Base-by-base conservation (phyloP, 2,329 filamentous ascomycete species). In the Teratosphaeria viscida region DNA sequence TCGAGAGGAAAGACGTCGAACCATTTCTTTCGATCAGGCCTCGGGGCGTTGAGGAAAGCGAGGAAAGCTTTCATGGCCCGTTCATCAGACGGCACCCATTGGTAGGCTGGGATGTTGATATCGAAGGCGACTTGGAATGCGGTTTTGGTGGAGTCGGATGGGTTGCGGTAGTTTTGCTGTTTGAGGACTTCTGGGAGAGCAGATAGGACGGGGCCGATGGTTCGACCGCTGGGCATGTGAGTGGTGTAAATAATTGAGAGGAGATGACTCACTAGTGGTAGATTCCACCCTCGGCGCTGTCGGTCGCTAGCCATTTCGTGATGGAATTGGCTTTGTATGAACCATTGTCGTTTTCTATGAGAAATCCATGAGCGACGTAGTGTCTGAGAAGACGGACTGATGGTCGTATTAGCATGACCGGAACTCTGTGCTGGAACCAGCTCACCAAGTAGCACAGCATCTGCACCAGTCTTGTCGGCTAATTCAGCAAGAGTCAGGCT, bases 261-360 rank as follows among this genome's bases (percentile, higher is more conserved):
- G 32, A 39, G 49, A 16, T 47, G 32, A 6, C 53, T 27, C 35
- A 59, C 54, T 57, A 61, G 52, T 61, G 60, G 12, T 60, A 55
- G 8, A 59, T 54, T 16, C 59, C 61, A 5, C 57, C 58, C 37
- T 63, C 61, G 16, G 54, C 59, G 12, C 56, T 59, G 29, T 58
- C 34, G 3, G 59, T 63, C 5, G 61, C 54, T 12, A 63, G 59
- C 59, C 59, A 61, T 53, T 52, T 27, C n/a, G 59, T 61, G 16
- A 53, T 59, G 35, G 23, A 27, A 8, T 53, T 63, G 39, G 59
- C 61, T 10, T 35, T 47, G 53, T 61, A 63, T 16, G 54, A 57
- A 26, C 16, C 16, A 29, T 61, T 54, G n/a, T 32, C n/a, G 27
- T 49, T 49, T 29, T 57, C 57, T 2, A 32, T 14, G 16, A 63